Conservation (phyloP, 1,284 basidiomycete genomes). For the Apiotrichum brassicae region DNA sequence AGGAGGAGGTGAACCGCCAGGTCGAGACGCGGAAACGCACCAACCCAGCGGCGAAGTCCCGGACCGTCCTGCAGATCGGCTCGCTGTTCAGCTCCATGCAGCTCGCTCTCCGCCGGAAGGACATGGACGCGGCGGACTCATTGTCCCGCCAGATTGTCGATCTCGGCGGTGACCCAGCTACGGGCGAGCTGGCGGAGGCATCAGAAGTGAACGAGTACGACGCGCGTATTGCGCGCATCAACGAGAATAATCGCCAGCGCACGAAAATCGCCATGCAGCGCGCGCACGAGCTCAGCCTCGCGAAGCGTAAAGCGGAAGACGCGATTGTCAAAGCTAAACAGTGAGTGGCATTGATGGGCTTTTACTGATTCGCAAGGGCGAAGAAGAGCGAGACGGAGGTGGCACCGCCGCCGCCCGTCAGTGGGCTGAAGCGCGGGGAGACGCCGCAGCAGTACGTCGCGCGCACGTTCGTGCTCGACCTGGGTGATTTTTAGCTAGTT, state of each 20-base stretch:
- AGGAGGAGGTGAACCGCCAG: slow-evolving; percentile 65
- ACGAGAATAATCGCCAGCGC: slow-evolving; percentile 76
- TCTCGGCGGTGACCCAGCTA: slow-evolving; percentile 46
- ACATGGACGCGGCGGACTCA: slow-evolving; percentile 55
- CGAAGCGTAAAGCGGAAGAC: slow-evolving; percentile 56
- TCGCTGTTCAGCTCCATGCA: slow-evolving; percentile 54
- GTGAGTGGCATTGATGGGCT: too few relatives aligned
- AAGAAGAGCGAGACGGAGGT: slow-evolving; percentile 8
- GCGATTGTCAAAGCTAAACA: slow-evolving; percentile 34
- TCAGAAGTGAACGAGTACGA: slow-evolving; percentile 48
- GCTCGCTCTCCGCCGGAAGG: slow-evolving; percentile 64
- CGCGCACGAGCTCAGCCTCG: slow-evolving; percentile 63
- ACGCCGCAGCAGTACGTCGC: slow-evolving; percentile 45
- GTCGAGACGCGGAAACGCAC: slow-evolving; percentile 48
- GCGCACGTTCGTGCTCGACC: slow-evolving; percentile 45
- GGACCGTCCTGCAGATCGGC: slow-evolving; percentile 50
- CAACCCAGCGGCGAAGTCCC: slow-evolving; percentile 53
- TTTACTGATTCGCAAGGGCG: too few relatives aligned
- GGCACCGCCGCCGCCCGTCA: slow-evolving; percentile 16
- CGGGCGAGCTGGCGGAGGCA: slow-evolving; percentile 24
- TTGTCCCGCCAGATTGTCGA: slow-evolving; percentile 61
- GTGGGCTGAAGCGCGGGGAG: slow-evolving; percentile 36
- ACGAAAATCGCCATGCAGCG: slow-evolving; percentile 71
- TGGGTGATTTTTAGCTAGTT: slow-evolving; percentile 48
- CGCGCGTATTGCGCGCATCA: slow-evolving; percentile 67